phyloP scores from a whole-genome alignment of 2,329 filamentous ascomycete species.

The Graphium sp. region DNA sequence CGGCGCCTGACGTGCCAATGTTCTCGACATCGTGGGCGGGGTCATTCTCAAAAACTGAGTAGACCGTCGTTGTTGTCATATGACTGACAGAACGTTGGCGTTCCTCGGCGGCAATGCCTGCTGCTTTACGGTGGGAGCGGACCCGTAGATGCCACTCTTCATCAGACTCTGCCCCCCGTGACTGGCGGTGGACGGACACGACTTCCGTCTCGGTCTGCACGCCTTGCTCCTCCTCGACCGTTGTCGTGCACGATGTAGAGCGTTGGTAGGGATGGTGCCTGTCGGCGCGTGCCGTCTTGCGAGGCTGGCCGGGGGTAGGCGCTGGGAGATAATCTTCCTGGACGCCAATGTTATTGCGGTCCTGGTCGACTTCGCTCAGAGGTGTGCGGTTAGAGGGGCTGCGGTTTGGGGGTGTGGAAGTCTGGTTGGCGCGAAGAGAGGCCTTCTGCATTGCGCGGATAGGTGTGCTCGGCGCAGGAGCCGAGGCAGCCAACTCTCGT shows the following conservation, averaged over 20 bases:
- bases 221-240: conserved; percentile 31
- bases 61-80: conserved; percentile 35
- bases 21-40: conserved; percentile 58
- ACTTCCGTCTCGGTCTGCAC: conserved; percentile 42
- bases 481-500: conserved; percentile 36
- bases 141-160: conserved; percentile 70
- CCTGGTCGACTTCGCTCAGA: conserved; percentile 85
- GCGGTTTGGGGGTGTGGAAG: conserved; percentile 72
- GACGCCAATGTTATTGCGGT: conserved; percentile 48
- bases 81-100: conserved; percentile 51
- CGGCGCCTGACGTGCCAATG: conserved; percentile 24
- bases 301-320: conserved; percentile 86
- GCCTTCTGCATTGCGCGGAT: conserved; percentile 45
- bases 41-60: conserved; percentile 39
- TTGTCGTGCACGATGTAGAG: conserved; percentile 25
- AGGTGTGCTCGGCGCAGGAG: conserved; percentile 37
- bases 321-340: conserved; percentile 87
- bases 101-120: conserved; percentile 9
- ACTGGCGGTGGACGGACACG: conserved; percentile 42
- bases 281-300: conserved; percentile 70
- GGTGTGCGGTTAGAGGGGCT: conserved; percentile 62
- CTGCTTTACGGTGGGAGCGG: conserved; percentile 48
- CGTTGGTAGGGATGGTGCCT: conserved; percentile 59
- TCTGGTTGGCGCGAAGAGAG: conserved; percentile 45
- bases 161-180: conserved; percentile 53